Evolutionary conservation across 176 grass and related monocot genomes (phyloP), one percentile per base, ranked within the genome.

Genomic region (Ensete glaucum): DNA sequence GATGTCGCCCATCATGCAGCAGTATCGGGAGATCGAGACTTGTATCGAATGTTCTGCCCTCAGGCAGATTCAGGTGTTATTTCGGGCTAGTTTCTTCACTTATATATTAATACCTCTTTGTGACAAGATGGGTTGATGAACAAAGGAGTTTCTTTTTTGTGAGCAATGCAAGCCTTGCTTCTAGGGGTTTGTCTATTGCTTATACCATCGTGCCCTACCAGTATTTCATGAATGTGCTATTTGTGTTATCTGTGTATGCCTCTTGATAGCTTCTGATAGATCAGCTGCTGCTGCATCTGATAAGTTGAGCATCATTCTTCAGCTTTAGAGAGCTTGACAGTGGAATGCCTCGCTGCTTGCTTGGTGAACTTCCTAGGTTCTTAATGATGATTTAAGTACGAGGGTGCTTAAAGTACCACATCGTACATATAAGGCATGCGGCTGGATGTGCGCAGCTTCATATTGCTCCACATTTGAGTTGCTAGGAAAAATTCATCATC

Each of bases 31-130:
- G 81, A 99, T 99, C 14, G 91, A 99, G 80, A 91, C 96, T 50
- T 99, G 96, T 87, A 99, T 99, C 11, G 96, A 99, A 69, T 99
- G 96, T 67, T 99, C 91, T 1, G 90, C 88, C 16, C 91, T 99
- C 64, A 82, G 95, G 70, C 91, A 99, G 87, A 94, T 99, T 81
- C 96, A 99, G 91, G 96, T 99, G n/a, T 69, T 52, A 52, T 64
- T 5, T 80, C 29, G 73, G 1, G 49, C 25, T 73, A 2, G 20
- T 1, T 11, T 24, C n/a, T 50, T 3, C 23, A 60, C 64, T 50
- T 11, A 1, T 1, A 53, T 69, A 8, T 52, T 17, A 50, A 3
- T 62, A 8, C 11, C 21, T 34, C 17, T 57, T 29, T 8, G 16
- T 11, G 9, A 20, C 19, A 70, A 9, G 17, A 43, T 43, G 34